Evolutionary conservation across 2,329 filamentous ascomycete species (phyloP).

Genomic region (Cyclaneusma minus): DNA sequence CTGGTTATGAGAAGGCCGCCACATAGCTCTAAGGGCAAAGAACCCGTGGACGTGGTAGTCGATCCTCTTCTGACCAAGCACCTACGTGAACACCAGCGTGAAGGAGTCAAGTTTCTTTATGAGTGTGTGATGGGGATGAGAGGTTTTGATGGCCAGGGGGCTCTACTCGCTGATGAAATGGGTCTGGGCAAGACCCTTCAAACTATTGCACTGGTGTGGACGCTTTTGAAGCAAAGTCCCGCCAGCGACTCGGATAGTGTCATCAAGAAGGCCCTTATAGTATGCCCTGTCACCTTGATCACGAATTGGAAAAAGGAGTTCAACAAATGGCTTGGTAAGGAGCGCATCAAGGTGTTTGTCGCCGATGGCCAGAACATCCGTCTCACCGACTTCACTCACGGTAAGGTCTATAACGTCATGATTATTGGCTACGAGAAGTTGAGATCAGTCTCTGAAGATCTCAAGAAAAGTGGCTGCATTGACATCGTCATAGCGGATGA

Average conservation of each 20-base stretch:
- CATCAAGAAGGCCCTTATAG: slow-evolving; percentile 55
- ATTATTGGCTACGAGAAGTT: slow-evolving; percentile 62
- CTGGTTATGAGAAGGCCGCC: slow-evolving; percentile 51
- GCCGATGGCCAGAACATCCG: slow-evolving; percentile 42
- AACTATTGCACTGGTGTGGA: slow-evolving; percentile 58
- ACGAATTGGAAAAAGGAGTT: slow-evolving; percentile 63
- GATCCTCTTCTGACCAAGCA: slow-evolving; percentile 49
- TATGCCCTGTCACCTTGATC: slow-evolving; percentile 58
- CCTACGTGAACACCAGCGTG: slow-evolving; percentile 51
- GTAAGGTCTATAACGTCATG: slow-evolving; percentile 53
- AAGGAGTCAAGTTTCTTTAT: slow-evolving; percentile 57
- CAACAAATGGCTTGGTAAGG: slow-evolving; percentile 57
- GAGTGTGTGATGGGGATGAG: slow-evolving; percentile 65
- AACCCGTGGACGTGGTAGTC: slow-evolving; percentile 57
- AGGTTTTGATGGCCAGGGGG: slow-evolving; percentile 48
- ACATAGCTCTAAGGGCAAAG: slow-evolving; percentile 40
- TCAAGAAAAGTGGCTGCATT: slow-evolving; percentile 45
- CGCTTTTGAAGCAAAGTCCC: slow-evolving; percentile 56
- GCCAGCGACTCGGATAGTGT: slow-evolving; percentile 41
- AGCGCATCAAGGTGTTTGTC: slow-evolving; percentile 53
- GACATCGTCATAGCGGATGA: slow-evolving; percentile 95
- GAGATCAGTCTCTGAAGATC: slow-evolving; percentile 45
- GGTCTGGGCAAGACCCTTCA: slow-evolving; percentile 60
- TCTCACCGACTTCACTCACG: slow-evolving; percentile 53
- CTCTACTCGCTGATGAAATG: slow-evolving; percentile 63